These are phyloP conservation scores for Trichoderma oligosporum DNA, from an alignment of 2,329 filamentous ascomycete species.

Conservation along the genomic window DNA sequence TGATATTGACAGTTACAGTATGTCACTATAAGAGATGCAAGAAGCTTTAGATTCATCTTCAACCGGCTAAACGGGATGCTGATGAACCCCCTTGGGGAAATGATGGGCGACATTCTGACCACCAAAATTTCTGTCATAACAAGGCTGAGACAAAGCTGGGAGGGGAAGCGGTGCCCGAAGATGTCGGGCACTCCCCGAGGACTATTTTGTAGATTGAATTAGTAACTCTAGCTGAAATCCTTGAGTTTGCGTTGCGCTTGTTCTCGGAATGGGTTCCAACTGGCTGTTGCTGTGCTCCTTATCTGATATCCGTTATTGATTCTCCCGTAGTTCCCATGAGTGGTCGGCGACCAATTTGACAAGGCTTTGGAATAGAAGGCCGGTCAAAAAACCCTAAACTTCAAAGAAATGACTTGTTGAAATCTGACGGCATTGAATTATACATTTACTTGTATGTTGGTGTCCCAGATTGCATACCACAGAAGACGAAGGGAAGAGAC, in stretches of 20 bases:
- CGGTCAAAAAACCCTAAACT: neutral
- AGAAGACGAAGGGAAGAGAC: neutral
- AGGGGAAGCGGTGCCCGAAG: neutral
- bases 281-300: neutral
- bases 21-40: neutral
- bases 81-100: neutral
- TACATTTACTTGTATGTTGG: no score
- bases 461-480: no score
- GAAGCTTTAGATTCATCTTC: neutral
- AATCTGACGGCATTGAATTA: neutral
- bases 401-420: neutral
- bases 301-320: neutral
- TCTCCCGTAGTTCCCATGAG: neutral
- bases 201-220: conserved; percentile 3
- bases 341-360: conserved; percentile 5
- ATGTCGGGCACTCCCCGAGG: conserved; percentile 6
- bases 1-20: neutral
- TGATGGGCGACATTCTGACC: neutral
- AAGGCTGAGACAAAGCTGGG: neutral
- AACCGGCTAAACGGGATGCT: neutral
- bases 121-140: neutral
- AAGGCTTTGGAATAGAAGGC: neutral
- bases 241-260: neutral
- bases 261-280: conserved; percentile 11
- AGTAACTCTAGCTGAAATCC: neutral